phyloP scores from a whole-genome alignment of 2,329 filamentous ascomycete species.

The Aureobasidium sp. region DNA sequence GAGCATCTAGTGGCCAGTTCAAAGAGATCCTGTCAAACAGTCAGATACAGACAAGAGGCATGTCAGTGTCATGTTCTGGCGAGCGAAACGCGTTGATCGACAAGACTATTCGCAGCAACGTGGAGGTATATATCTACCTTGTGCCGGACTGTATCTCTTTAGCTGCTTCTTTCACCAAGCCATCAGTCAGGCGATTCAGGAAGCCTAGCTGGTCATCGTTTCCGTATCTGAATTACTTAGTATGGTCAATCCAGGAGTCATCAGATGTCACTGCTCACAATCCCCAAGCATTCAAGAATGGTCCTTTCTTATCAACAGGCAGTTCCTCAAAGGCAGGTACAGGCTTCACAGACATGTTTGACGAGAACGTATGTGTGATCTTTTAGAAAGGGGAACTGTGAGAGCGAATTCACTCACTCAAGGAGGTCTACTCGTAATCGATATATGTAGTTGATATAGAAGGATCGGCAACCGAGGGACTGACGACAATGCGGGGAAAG shows the following conservation, averaged over 20 bases:
- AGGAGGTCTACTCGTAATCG: neutral
- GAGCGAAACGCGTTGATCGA: neutral
- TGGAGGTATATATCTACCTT: conserved; percentile 16
- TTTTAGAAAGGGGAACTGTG: too few relatives aligned
- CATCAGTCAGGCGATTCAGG: conserved; percentile 53
- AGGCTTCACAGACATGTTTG: neutral
- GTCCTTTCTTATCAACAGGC: conserved; percentile 42
- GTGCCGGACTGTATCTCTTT: conserved; percentile 47
- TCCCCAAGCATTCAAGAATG: conserved; percentile 38
- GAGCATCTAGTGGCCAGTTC: conserved; percentile 54
- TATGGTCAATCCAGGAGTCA: neutral
- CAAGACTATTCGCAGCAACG: neutral
- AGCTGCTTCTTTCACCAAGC: conserved; percentile 43
- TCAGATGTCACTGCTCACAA: conserved; percentile 21
- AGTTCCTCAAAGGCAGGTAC: conserved; percentile 45
- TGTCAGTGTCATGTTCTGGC: neutral
- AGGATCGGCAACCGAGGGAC: conserved; percentile 7
- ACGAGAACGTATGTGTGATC: neutral
- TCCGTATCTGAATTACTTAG: conserved; percentile 46
- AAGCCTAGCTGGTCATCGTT: conserved; percentile 53
- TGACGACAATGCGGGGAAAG: conserved; percentile 12
- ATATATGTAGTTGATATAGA: neutral
- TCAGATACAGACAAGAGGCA: neutral
- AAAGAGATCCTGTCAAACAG: conserved; percentile 44
- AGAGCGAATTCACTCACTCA: too few relatives aligned